Evolutionary conservation across 2,329 filamentous ascomycete species (phyloP).

Genomic region (Scleromitrula shiraiana): DNA sequence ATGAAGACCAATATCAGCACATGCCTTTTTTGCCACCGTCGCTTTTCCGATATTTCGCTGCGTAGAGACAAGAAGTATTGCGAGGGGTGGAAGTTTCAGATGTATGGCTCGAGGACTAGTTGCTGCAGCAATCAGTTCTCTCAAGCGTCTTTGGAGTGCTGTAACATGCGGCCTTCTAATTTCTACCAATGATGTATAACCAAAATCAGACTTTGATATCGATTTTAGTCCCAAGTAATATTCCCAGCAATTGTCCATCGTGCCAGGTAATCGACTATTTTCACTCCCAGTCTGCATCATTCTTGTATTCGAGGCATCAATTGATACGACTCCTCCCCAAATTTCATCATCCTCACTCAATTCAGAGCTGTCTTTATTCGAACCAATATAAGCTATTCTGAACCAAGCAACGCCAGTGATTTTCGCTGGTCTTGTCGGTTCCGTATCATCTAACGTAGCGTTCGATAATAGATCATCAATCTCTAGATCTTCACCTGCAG

Average conservation of each 20-base stretch:
- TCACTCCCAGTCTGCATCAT: conserved; percentile 90
- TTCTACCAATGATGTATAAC: conserved; percentile 36
- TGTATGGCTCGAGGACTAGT: conserved; percentile 83
- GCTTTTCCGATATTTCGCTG: conserved; percentile 91
- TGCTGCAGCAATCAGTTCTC: conserved; percentile 79
- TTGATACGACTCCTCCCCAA: conserved; percentile 80
- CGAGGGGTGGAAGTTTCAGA: conserved; percentile 78
- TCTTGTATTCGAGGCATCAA: conserved; percentile 78
- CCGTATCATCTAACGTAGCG: conserved; percentile 43
- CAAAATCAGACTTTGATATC: conserved; percentile 43
- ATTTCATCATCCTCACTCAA: conserved; percentile 53
- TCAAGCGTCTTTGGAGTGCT: conserved; percentile 60
- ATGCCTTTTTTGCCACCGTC: conserved; percentile 67
- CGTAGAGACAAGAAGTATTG: conserved; percentile 81
- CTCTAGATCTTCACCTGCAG: conserved; percentile 48
- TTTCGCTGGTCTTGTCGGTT: conserved; percentile 30
- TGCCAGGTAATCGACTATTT: conserved; percentile 70
- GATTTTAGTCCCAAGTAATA: conserved; percentile 79
- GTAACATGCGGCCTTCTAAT: conserved; percentile 44
- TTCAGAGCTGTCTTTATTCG: conserved; percentile 43
- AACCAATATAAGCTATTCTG: conserved; percentile 68
- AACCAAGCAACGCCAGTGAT: conserved; percentile 74
- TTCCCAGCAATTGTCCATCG: conserved; percentile 71
- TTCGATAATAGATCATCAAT: conserved; percentile 58
- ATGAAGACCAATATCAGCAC: conserved; percentile 83